Evolutionary conservation across 1,284 basidiomycete genomes (phyloP).

Genomic region (Vanrija humicola): DNA sequence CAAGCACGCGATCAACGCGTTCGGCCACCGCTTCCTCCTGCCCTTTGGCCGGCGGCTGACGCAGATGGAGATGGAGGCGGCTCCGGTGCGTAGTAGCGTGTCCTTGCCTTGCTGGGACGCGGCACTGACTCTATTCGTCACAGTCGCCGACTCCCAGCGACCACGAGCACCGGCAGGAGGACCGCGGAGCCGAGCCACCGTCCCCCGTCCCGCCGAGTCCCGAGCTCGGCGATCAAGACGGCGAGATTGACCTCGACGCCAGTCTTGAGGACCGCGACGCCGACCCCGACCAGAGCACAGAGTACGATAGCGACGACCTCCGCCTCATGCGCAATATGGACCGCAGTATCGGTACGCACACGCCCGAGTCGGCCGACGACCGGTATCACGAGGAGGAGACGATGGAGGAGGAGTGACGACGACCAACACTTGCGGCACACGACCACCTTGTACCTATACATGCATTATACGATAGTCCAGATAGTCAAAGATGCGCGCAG

Average conservation of each 20-base stretch:
- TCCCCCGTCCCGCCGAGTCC: neutral
- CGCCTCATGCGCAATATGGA: slow-evolving; percentile 17
- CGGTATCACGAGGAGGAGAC: slow-evolving; percentile 3
- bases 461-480: neutral
- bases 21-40: slow-evolving; percentile 43
- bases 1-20: slow-evolving; percentile 34
- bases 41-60: slow-evolving; percentile 41
- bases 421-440: no score
- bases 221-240: neutral
- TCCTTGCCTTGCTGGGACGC: no score
- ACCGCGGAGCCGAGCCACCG: slow-evolving; percentile 14
- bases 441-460: neutral
- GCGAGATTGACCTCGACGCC: slow-evolving; percentile 14
- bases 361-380: neutral
- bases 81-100: slow-evolving; percentile 28
- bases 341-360: slow-evolving; percentile 8
- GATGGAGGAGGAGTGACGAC: slow-evolving; percentile 12
- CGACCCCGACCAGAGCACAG: slow-evolving; percentile 13
- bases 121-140: no score
- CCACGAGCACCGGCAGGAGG: slow-evolving; percentile 40
- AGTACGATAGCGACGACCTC: slow-evolving; percentile 18
- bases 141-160: slow-evolving; percentile 44
- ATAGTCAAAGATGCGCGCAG: no score
- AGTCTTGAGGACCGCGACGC: slow-evolving; percentile 14
- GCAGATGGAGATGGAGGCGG: slow-evolving; percentile 46